These are phyloP conservation scores for Durusdinium trenchii DNA, from an alignment of 73 alveolate genomes.

Conservation along the genomic window DNA sequence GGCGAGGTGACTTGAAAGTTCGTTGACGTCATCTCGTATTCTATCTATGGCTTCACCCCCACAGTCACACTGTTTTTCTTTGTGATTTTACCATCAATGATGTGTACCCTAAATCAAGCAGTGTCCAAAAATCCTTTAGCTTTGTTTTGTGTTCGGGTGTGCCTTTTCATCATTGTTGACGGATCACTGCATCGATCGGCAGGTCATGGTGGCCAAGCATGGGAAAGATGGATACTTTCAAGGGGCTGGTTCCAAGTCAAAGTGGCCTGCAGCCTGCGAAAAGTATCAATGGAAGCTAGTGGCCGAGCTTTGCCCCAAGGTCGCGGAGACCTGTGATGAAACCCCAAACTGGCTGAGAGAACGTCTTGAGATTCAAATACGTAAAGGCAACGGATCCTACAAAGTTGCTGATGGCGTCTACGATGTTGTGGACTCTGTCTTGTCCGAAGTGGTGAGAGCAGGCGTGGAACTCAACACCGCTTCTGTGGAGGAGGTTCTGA, in stretches of 20 bases:
- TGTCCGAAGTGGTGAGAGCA: neutral
- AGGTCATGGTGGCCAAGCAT: neutral
- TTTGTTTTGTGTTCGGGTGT: no score
- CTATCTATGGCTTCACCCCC: neutral
- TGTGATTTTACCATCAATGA: no score
- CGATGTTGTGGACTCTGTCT: neutral
- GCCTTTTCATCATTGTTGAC: no score
- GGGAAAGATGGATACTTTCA: constrained; percentile 11
- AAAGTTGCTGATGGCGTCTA: neutral
- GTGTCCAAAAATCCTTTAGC: no score
- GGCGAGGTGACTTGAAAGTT: neutral
- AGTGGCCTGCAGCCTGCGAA: constrained; percentile 11
- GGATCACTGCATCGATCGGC: no score
- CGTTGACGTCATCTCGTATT: neutral
- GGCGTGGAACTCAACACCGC: neutral
- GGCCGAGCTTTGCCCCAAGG: neutral
- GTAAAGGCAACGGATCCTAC: constrained; percentile 28
- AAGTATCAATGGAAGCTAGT: neutral
- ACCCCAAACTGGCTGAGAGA: constrained; percentile 30
- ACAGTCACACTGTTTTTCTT: no score
- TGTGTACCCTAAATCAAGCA: no score
- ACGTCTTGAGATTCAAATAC: neutral
- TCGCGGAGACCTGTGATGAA: neutral
- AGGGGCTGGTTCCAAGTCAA: neutral
- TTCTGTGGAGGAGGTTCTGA: neutral